Conservation (phyloP, 345 rosid genomes). For the Eucalyptus pauciflora region DNA sequence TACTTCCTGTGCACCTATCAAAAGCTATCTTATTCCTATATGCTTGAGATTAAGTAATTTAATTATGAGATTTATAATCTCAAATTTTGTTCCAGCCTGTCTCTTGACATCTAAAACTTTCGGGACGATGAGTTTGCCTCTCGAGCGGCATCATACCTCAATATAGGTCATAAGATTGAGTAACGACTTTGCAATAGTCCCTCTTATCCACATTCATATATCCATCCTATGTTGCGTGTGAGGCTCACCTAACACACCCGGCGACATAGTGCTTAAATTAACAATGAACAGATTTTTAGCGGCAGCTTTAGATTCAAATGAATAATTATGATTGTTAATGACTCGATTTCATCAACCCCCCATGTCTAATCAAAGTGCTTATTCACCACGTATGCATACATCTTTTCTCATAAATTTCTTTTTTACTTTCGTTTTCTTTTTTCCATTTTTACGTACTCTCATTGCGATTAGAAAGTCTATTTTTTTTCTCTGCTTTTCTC, state of each 20-base stretch:
- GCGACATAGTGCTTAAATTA: not conserved
- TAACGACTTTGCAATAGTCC: fast-evolving
- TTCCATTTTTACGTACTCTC: too few relatives aligned
- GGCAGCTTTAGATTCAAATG: not conserved
- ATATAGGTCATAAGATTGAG: not conserved
- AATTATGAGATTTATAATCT: not conserved
- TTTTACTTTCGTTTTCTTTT: too few relatives aligned
- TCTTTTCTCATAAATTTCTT: too few relatives aligned
- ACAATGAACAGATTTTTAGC: not conserved
- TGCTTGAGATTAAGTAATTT: not conserved
- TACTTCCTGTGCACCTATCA: not conserved
- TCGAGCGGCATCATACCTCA: slow-evolving; percentile 1
- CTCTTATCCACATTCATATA: not conserved
- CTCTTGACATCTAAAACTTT: not conserved
- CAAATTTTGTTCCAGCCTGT: not conserved
- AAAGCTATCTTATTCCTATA: not conserved
- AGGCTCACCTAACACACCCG: fast-evolving
- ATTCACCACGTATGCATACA: not conserved
- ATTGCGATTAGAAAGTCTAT: too few relatives aligned
- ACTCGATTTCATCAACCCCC: too few relatives aligned
- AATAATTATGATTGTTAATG: too few relatives aligned
- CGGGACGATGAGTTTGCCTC: not conserved
- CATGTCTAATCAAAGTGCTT: not conserved
- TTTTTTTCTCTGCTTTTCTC: too few relatives aligned
- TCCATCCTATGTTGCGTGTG: not conserved